Conservation (phyloP, 768 basidiomycete species). For the Kwoniella europaea region DNA sequence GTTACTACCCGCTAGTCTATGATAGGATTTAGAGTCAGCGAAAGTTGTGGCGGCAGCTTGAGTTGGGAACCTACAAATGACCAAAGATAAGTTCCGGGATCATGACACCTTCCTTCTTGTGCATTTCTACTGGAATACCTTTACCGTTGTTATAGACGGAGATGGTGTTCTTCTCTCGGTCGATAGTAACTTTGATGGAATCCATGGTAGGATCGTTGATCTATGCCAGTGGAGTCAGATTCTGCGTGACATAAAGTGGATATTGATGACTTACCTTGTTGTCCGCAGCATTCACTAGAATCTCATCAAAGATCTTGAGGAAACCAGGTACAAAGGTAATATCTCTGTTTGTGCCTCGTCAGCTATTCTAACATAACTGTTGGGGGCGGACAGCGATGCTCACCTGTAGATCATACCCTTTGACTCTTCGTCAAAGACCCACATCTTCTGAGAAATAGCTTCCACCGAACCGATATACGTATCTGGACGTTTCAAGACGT, state of each 20-base stretch:
- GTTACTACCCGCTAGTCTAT: conserved; percentile 81
- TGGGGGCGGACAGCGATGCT: conserved; percentile 55
- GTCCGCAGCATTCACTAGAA: conserved; percentile 97
- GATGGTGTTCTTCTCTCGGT: conserved; percentile 80
- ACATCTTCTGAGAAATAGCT: conserved; percentile 81
- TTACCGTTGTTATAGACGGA: conserved; percentile 94
- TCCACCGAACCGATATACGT: conserved; percentile 94
- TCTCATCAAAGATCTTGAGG: conserved; percentile 99
- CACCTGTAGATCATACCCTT: conserved; percentile 84
- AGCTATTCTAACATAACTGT: not conserved
- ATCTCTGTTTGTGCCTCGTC: conserved; percentile 45
- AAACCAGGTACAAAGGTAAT: conserved; percentile 91
- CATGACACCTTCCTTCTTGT: conserved; percentile 87
- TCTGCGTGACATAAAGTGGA: not conserved
- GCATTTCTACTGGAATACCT: conserved; percentile 96
- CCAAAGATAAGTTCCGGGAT: conserved; percentile 98
- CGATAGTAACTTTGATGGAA: conserved; percentile 82
- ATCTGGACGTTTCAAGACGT: conserved; percentile 63
- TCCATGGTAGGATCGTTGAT: conserved; percentile 93
- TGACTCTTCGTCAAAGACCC: conserved; percentile 84
- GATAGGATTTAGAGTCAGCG: not conserved
- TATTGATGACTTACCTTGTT: conserved; percentile 74
- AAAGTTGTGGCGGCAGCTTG: no score
- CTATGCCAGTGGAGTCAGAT: conserved; percentile 59
- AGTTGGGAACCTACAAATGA: conserved; percentile 67